Evolutionary conservation across 768 basidiomycete genomes (phyloP).

Genomic region (Boletus vinaceobasis): DNA sequence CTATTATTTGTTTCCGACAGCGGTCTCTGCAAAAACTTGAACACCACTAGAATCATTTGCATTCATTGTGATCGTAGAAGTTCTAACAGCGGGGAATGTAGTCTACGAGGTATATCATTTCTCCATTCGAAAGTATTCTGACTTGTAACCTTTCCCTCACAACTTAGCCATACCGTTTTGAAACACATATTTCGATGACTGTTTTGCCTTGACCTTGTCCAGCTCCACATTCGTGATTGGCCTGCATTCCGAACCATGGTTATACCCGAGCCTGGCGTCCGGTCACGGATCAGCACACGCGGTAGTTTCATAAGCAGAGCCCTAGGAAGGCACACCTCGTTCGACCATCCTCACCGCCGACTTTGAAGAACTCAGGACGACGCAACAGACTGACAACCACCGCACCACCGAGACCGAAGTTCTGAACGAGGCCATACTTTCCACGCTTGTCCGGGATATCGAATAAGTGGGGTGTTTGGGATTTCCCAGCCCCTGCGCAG

Average conservation of each 20-base stretch:
- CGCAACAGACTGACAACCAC: constrained; percentile 70
- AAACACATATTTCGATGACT: constrained; percentile 44
- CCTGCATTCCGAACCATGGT: constrained; percentile 66
- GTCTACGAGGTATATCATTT: neutral
- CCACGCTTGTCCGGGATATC: constrained; percentile 58
- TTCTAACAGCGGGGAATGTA: neutral
- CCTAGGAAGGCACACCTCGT: constrained; percentile 40
- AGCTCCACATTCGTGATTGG: constrained; percentile 59
- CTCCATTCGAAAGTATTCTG: neutral
- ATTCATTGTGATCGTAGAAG: neutral
- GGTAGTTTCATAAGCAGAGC: too few relatives aligned
- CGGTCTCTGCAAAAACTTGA: neutral
- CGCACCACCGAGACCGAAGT: constrained; percentile 79
- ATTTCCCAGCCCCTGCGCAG: constrained; percentile 64
- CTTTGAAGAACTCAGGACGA: constrained; percentile 69
- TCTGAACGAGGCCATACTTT: constrained; percentile 77
- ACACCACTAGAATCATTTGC: neutral
- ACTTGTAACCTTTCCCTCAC: constrained; percentile 16
- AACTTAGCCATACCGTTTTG: constrained; percentile 32
- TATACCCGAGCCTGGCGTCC: constrained; percentile 65
- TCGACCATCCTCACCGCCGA: constrained; percentile 60
- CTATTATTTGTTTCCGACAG: neutral
- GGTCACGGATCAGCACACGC: neutral
- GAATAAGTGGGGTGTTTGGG: constrained; percentile 71
- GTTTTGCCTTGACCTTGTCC: constrained; percentile 69